These are phyloP conservation scores for Lactarius sanguifluus DNA, from an alignment of 768 basidiomycete species.

Conservation along the genomic window DNA sequence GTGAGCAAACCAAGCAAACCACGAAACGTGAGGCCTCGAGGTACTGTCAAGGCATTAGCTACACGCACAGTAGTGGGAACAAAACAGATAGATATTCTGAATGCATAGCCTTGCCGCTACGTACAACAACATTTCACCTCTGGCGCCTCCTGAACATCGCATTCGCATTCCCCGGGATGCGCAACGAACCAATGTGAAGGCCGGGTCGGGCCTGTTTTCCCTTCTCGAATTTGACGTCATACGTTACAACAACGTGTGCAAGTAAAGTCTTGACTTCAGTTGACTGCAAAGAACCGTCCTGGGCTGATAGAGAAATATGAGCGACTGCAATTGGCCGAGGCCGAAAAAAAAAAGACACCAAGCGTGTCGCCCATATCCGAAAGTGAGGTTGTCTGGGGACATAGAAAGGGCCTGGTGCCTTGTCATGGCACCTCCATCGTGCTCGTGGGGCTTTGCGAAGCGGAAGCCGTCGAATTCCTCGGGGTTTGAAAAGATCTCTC, in stretches of 20 bases:
- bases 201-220: slow-evolving; percentile 19
- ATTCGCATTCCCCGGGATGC: slow-evolving; percentile 21
- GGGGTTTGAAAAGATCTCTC: slow-evolving; percentile 44
- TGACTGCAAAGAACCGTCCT: slow-evolving; percentile 34
- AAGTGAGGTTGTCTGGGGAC: slow-evolving; percentile 37
- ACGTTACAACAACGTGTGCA: slow-evolving; percentile 31
- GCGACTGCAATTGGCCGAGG: too few species aligned
- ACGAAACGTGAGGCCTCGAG: neutral
- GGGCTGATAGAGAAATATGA: slow-evolving; percentile 26
- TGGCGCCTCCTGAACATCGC: slow-evolving; percentile 31
- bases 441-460: slow-evolving; percentile 37
- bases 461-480: slow-evolving; percentile 43
- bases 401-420: slow-evolving; percentile 34
- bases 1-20: too few species aligned
- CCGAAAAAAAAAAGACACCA: slow-evolving; percentile 27
- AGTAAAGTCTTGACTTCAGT: slow-evolving; percentile 32
- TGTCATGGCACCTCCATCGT: slow-evolving; percentile 21
- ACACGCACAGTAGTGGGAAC: neutral
- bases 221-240: slow-evolving; percentile 32
- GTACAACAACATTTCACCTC: neutral
- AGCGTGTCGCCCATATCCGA: slow-evolving; percentile 34
- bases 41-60: neutral
- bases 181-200: neutral
- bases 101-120: neutral
- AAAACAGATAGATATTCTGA: neutral